Evolutionary conservation across 2,329 filamentous ascomycete genomes (phyloP), one percentile per base, ranked within the genome.

Genomic region (Alternaria angustiovoidea): DNA sequence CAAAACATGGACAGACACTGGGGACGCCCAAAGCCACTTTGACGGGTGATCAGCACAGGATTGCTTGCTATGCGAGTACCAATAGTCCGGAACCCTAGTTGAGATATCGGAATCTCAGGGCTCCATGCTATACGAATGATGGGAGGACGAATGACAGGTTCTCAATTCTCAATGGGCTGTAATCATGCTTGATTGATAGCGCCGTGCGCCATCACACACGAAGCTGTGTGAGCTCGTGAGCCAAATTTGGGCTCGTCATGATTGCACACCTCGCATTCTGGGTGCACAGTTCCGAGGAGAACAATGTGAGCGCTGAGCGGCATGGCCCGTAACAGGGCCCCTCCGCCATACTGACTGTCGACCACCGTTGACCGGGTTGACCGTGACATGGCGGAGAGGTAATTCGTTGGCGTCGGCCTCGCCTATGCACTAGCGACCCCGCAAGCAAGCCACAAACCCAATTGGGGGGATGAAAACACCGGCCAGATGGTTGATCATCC

Each of bases 21-120:
- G 65, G 67, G 56, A 62, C 63, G 64, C 69, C 69, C 65, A 68
- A 76, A 74, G 73, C 75, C 74, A 76, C 69, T 61, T 51, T 44
- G 66, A 71, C 74, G 75, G 75, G 69, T 77, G 74, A 77, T 77
- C 69, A 70, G 61, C 75, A 73, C 57, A 66, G 46, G 54, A 61
- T 62, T 62, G 65, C 65, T 64, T 64, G 59, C 61, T 64, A 57
- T 51, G 54, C 62, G 59, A 54, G 61, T 71, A 71, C 75, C 73
- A 74, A 69, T 71, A 71, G 63, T 68, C 55, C 65, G 73, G 75
- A 56, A 66, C 57, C 60, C 64, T 61, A 61, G 39, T 61, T 59
- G 34, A 53, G 59, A 61, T 56, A 22, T 59, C 43, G 38, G 47
- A 38, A 52, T 43, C 54, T 54, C 58, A 58, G 52, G 49, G 56